phyloP scores from a whole-genome alignment of 768 basidiomycete species.

The Boletellus ananiceps region DNA sequence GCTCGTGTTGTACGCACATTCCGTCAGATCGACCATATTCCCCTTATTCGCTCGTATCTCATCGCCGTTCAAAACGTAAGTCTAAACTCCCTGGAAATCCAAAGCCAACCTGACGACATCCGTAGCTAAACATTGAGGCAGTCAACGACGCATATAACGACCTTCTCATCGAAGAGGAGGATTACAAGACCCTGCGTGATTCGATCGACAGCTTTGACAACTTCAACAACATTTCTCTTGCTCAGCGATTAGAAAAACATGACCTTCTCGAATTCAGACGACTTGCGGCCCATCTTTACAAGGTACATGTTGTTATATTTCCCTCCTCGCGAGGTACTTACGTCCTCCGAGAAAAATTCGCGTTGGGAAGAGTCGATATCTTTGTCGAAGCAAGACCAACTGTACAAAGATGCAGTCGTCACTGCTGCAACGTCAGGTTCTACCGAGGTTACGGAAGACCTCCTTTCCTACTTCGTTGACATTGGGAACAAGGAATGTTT shows the following conservation, averaged over 20 bases:
- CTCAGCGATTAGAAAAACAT: conserved; percentile 82
- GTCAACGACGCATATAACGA: conserved; percentile 99
- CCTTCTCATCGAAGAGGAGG: conserved; percentile 98
- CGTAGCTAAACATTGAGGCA: conserved; percentile 87
- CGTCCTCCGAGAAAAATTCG: conserved; percentile 68
- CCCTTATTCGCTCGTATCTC: conserved; percentile 92
- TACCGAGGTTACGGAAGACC: conserved; percentile 91
- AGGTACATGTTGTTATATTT: conserved; percentile 44
- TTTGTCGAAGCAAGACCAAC: conserved; percentile 91
- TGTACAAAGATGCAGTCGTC: conserved; percentile 95
- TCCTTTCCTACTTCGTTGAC: conserved; percentile 94
- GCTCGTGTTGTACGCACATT: conserved; percentile 94
- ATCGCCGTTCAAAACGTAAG: conserved; percentile 92
- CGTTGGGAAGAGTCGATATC: conserved; percentile 97
- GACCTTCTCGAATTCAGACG: conserved; percentile 93
- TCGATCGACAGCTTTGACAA: conserved; percentile 98
- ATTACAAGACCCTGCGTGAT: conserved; percentile 95
- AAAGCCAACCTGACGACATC: conserved; percentile 1
- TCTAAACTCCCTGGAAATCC: not conserved
- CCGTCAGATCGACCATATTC: conserved; percentile 91
- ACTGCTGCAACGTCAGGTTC: conserved; percentile 82
- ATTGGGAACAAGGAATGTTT: conserved; percentile 99
- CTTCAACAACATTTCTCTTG: conserved; percentile 88
- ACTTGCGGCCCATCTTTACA: conserved; percentile 93
- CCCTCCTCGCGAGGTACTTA: not conserved